Percentiles rank a stretch among this genome's conserved stretches.
phyloP scores from a whole-genome alignment of 441 rosid genomes.

The Populus hybrid region DNA sequence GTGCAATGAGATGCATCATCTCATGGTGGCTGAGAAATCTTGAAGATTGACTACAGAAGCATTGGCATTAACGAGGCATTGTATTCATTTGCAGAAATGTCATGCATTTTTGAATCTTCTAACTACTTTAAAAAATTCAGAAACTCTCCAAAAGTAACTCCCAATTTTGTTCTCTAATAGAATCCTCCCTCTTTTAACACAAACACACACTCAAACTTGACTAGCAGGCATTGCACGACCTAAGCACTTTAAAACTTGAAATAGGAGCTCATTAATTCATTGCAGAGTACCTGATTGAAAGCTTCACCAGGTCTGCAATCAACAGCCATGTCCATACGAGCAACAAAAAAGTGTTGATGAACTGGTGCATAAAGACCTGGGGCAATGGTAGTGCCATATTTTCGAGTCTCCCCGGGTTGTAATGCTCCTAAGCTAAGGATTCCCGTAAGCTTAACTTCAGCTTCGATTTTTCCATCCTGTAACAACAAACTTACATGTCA shows the following conservation, averaged over 20 bases:
- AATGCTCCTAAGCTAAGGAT: too few species aligned
- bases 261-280: background rate
- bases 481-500: conserved; percentile 16
- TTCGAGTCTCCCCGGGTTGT: too few species aligned
- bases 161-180: background rate
- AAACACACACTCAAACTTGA: background rate
- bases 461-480: conserved; percentile 26
- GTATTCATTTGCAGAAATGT: background rate
- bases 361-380: conserved; percentile 87
- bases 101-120: too few species aligned
- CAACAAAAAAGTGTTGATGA: conserved; percentile 87
- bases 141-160: background rate
- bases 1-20: background rate
- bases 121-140: background rate
- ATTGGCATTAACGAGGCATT: background rate
- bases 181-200: background rate
- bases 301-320: conserved; percentile 87
- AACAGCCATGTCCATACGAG: conserved; percentile 88
- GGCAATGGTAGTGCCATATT: too few species aligned
- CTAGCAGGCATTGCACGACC: background rate
- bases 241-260: background rate
- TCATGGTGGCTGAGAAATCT: background rate
- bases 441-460: too few species aligned
- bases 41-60: background rate
- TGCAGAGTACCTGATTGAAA: conserved; percentile 60